Percentiles rank a stretch among this genome's conserved stretches.
Evolutionary conservation across 768 basidiomycete species (phyloP).

Genomic region (Pleurotus eryngii): DNA sequence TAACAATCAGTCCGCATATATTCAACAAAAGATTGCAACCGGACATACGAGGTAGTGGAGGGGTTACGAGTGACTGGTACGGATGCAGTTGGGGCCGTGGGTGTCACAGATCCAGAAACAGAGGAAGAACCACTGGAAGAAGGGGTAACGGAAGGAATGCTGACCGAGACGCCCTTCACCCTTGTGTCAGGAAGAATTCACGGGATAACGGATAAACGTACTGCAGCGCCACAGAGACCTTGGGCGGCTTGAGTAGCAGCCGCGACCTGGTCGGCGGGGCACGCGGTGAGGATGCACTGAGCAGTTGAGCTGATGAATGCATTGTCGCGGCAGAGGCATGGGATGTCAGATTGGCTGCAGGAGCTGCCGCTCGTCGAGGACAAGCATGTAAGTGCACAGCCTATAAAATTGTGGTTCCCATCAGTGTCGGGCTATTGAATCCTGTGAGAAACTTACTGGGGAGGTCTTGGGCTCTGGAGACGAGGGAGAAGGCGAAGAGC

Average conservation of each 20-base stretch:
- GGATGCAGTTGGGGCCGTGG: neutral
- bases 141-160: neutral
- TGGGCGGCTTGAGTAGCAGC: constrained; percentile 16
- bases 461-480: too few relatives aligned
- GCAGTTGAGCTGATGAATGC: constrained; percentile 12
- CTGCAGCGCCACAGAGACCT: neutral
- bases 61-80: neutral
- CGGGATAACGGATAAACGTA: neutral
- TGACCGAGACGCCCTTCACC: constrained; percentile 5
- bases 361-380: too few relatives aligned
- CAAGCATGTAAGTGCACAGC: too few relatives aligned
- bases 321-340: constrained; percentile 14
- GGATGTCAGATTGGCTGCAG: constrained; percentile 11
- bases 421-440: too few relatives aligned
- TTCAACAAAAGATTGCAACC: too few relatives aligned
- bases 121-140: neutral
- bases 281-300: constrained; percentile 17
- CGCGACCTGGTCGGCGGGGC: constrained; percentile 17
- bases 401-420: too few relatives aligned
- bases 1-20: too few relatives aligned
- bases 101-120: neutral
- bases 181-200: neutral
- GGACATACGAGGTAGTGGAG: neutral
- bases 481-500: too few relatives aligned
- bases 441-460: too few relatives aligned